Conservation (phyloP, 148 eudicot genomes). For the Nyssa sinensis region DNA sequence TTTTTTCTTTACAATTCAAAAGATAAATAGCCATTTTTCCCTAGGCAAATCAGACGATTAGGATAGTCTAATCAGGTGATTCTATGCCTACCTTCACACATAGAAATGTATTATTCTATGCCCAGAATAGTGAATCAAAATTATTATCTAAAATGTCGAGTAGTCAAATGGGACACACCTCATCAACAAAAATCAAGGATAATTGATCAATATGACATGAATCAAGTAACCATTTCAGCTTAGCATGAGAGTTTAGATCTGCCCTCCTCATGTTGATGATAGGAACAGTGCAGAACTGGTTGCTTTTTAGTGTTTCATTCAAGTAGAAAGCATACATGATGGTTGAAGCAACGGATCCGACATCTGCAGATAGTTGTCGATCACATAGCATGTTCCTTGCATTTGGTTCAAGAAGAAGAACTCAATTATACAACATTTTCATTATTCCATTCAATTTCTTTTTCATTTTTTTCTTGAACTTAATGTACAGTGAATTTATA, state of each 20-base stretch:
- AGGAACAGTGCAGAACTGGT: conserved; percentile 40
- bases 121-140: not conserved
- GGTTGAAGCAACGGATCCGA: conserved; percentile 42
- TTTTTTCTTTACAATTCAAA: not conserved
- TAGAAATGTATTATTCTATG: not conserved
- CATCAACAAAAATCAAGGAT: conserved; percentile 39
- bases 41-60: not conserved
- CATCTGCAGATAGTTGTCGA: conserved; percentile 28
- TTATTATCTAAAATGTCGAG: not conserved
- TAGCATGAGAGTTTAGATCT: conserved; percentile 32
- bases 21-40: not conserved
- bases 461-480: not conserved
- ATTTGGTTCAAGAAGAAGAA: not conserved
- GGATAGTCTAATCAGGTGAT: not conserved
- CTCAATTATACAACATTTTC: not conserved
- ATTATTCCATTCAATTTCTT: not conserved
- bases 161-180: conserved; percentile 26
- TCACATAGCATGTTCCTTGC: not conserved
- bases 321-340: conserved; percentile 50
- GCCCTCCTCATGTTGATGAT: conserved; percentile 51
- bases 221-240: conserved; percentile 44
- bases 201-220: conserved; percentile 38
- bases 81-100: not conserved
- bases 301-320: conserved; percentile 22
- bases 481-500: not conserved